Base-by-base conservation (phyloP, 2,329 filamentous ascomycete species). In the Colletotrichum tanaceti region DNA sequence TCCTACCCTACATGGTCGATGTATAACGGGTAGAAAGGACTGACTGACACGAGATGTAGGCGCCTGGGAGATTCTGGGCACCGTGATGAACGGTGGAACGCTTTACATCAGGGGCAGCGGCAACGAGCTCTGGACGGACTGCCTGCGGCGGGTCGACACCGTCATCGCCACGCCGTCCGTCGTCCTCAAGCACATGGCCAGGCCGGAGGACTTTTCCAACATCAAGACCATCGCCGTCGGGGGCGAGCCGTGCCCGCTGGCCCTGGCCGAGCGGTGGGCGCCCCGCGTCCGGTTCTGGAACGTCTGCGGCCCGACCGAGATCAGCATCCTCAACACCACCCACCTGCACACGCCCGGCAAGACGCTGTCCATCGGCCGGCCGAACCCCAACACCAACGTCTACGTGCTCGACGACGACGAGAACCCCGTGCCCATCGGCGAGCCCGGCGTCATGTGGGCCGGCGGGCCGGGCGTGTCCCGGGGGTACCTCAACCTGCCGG, bases 261-360 rank as follows among this genome's bases (percentile, higher is more conserved):
- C 71, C 52, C 78, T 89, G n/a, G 86, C 86, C 6, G 86, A 89
- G 71, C 77, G 84, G 39, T 89, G 86, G 87, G 83, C 85, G 16
- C 77, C 79, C 3, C 75, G 82, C 61, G 80, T 78, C 32, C 81
- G 77, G 9, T 85, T 86, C 73, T 86, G 79, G 80, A 89, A 89
- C 76, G 84, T 85, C 71, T 89, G 86, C 72, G 87, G 87, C 2
- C 86, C 87, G 1, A 88, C 87, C 0, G 87, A 89, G 73, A 85
- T 86, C 16, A 89, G 85, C 1, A 87, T 89, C 58, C 81, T 89
- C 61, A 88, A 89, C 74, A 87, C 86, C 22, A 68, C 70, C 9
- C 68, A 72, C 44, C 68, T 68, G 6, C 70, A 72, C 54, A 59
- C 28, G 32, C 73, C 75, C 32, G 85, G 85, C 2, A 74, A 78